A percentile compares a stretch with the other conserved stretches of the same genome.
Evolutionary conservation across 345 rosid species (phyloP).

Genomic region (Gossypium turneri): DNA sequence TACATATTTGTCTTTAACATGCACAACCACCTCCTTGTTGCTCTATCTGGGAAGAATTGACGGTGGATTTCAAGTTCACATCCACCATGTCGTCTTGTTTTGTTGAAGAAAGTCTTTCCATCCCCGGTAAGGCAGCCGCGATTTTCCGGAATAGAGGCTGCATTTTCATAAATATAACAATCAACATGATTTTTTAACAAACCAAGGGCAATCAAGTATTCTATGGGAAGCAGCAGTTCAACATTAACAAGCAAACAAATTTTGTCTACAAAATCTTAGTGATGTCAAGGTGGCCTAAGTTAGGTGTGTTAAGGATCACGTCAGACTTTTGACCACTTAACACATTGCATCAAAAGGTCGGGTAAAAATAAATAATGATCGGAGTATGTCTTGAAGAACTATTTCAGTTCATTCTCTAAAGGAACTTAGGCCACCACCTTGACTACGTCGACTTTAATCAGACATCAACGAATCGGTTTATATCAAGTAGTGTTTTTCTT

Average conservation of each 20-base stretch:
- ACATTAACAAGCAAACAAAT: neutral
- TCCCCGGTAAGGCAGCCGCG: constrained; percentile 91
- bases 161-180: constrained; percentile 19
- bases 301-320: too few species aligned
- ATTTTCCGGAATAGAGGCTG: constrained; percentile 95
- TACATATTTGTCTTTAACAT: constrained; percentile 37
- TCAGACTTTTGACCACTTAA: too few species aligned
- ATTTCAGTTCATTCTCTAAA: too few species aligned
- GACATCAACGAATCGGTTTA: too few species aligned
- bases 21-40: constrained; percentile 85
- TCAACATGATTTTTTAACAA: neutral
- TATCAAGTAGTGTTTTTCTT: neutral
- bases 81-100: constrained; percentile 97
- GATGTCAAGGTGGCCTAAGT: too few species aligned
- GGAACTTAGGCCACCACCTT: too few species aligned
- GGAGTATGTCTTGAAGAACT: too few species aligned
- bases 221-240: neutral
- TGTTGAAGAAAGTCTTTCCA: constrained; percentile 89
- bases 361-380: too few species aligned
- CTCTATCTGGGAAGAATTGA: constrained; percentile 64
- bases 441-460: too few species aligned
- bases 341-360: too few species aligned
- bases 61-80: constrained; percentile 72
- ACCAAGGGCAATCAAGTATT: too few species aligned
- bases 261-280: too few species aligned